Percentiles rank a stretch among this genome's conserved stretches.
Conservation (phyloP, 129 eudicot genomes). For the Pseudognaphalium luteoalbum region DNA sequence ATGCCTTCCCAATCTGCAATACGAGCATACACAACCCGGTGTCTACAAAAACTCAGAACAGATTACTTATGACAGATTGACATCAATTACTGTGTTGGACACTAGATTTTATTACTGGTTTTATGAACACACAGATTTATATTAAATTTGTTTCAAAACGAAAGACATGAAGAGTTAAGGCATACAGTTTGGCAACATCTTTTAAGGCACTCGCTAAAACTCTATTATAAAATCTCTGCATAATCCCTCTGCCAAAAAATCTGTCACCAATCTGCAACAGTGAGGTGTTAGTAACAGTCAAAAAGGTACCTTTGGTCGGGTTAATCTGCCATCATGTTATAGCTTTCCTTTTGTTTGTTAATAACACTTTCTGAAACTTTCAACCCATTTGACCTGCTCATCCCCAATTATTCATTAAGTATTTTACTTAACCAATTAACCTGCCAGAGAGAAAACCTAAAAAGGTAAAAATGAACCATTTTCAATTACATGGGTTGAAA, state of each 20-base stretch:
- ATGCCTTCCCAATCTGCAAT: slow-evolving; percentile 85
- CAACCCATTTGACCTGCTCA: too few species aligned
- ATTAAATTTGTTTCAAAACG: background rate
- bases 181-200: slow-evolving; percentile 71
- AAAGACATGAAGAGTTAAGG: slow-evolving; percentile 25
- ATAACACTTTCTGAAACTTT: too few species aligned
- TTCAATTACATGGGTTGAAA: too few species aligned
- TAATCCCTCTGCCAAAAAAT: slow-evolving; percentile 62
- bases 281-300: background rate
- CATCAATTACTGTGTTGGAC: background rate
- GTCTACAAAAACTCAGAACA: slow-evolving; percentile 44
- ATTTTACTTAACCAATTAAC: too few species aligned
- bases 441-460: too few species aligned
- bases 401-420: too few species aligned
- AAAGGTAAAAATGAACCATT: too few species aligned
- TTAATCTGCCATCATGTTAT: background rate
- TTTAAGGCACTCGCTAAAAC: slow-evolving; percentile 62
- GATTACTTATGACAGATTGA: slow-evolving; percentile 12
- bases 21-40: slow-evolving; percentile 60
- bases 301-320: background rate
- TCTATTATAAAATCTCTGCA: slow-evolving; percentile 70
- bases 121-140: background rate
- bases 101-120: background rate
- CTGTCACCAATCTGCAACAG: slow-evolving; percentile 70
- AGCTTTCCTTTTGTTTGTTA: too few species aligned